These are phyloP conservation scores for Podosphaera aphanis DNA, from an alignment of 2,329 filamentous ascomycete genomes.

Conservation along the genomic window DNA sequence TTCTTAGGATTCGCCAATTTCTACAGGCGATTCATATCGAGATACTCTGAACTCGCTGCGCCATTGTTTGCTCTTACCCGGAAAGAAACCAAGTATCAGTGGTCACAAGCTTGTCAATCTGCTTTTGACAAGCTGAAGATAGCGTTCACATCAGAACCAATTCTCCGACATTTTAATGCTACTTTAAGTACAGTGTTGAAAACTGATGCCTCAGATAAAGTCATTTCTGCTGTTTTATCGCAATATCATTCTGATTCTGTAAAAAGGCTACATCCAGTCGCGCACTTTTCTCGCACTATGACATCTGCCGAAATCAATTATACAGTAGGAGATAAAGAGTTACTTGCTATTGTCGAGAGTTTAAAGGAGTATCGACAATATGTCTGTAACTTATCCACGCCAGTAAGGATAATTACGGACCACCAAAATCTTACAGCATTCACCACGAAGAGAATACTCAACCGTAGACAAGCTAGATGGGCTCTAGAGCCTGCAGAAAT, in stretches of 20 bases:
- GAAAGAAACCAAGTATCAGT: not conserved
- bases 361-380: not conserved
- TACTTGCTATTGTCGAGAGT: slow-evolving; percentile 1
- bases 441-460: no score
- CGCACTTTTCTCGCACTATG: not conserved
- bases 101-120: not conserved
- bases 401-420: not conserved
- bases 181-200: not conserved
- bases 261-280: not conserved
- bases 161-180: not conserved
- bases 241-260: not conserved
- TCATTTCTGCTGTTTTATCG: not conserved
- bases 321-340: not conserved
- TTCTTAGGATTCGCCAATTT: not conserved
- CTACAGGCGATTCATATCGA: not conserved
- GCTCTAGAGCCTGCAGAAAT: no score
- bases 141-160: not conserved
- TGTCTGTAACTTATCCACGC: not conserved
- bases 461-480: no score
- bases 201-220: slow-evolving; percentile 1
- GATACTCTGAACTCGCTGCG: not conserved
- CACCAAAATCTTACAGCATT: not conserved
- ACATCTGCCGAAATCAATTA: not conserved
- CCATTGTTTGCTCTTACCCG: not conserved
- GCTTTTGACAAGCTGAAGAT: not conserved